A percentile compares a stretch with the other conserved stretches of the same genome.
Conservation (phyloP, 192 early-diverging fungal species). For the Podila epicladia region DNA sequence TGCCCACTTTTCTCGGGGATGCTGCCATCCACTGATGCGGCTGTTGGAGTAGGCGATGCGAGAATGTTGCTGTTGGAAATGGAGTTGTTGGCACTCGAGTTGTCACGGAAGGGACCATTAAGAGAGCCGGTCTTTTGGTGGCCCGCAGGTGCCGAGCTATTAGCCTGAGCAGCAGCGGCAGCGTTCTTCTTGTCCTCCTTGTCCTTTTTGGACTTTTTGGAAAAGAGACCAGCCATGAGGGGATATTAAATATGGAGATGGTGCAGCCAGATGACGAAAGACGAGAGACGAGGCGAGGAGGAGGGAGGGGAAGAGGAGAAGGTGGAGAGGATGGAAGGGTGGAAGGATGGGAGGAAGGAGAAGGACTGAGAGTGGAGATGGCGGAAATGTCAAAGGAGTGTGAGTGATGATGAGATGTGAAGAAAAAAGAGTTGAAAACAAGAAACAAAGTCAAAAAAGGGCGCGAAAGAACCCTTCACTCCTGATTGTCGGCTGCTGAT, state of each 20-base stretch:
- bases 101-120: conserved; percentile 21
- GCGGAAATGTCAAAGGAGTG: neutral
- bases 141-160: conserved; percentile 1
- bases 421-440: neutral
- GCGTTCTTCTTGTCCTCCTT: conserved; percentile 46
- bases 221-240: conserved; percentile 44
- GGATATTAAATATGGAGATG: neutral
- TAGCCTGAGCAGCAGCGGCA: neutral
- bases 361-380: neutral
- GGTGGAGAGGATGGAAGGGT: neutral
- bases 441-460: neutral
- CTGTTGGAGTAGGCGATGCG: neutral
- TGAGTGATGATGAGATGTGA: neutral
- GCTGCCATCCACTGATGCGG: neutral
- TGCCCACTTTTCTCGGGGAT: neutral
- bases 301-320: neutral
- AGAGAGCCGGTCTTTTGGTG: neutral
- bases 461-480: neutral
- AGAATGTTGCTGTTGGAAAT: conserved; percentile 4
- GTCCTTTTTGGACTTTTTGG: conserved; percentile 47
- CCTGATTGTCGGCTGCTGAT: no score
- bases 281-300: no score
- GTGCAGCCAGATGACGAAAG: conserved; percentile 2
- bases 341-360: neutral
- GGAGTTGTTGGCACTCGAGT: conserved; percentile 29